Percentiles rank a stretch among this genome's conserved stretches.
phyloP scores from a whole-genome alignment of 768 basidiomycete species.

The Cystoderma amianthinum region DNA sequence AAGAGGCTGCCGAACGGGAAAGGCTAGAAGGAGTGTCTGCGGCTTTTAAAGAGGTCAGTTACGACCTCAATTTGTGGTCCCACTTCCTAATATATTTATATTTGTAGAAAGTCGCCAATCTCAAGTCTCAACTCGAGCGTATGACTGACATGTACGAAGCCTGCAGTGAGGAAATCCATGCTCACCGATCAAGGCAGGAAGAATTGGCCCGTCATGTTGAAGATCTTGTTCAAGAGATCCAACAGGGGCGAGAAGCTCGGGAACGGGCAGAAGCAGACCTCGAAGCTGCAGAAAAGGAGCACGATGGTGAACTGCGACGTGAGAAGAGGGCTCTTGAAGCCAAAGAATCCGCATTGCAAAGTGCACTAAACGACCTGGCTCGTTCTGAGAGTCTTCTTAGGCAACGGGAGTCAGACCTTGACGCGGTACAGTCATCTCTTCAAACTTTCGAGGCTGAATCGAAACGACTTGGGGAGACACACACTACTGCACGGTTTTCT shows the following conservation, averaged over 20 bases:
- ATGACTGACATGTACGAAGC: slow-evolving; percentile 60
- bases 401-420: slow-evolving; percentile 72
- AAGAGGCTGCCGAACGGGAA: slow-evolving; percentile 67
- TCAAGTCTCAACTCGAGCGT: slow-evolving; percentile 65
- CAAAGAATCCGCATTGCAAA: slow-evolving; percentile 63
- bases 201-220: slow-evolving; percentile 72
- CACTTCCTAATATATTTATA: neutral
- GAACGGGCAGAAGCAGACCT: slow-evolving; percentile 49
- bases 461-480: slow-evolving; percentile 76
- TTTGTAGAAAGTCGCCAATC: slow-evolving; percentile 55
- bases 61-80: neutral
- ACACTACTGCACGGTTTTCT: slow-evolving; percentile 77
- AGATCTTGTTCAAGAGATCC: slow-evolving; percentile 57
- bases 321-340: slow-evolving; percentile 62
- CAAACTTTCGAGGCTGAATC: slow-evolving; percentile 68
- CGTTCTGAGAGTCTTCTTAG: slow-evolving; percentile 56
- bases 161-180: slow-evolving; percentile 54
- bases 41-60: slow-evolving; percentile 75
- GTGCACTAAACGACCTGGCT: slow-evolving; percentile 54
- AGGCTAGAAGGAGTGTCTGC: slow-evolving; percentile 56
- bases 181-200: slow-evolving; percentile 67
- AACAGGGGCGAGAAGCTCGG: slow-evolving; percentile 49
- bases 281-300: slow-evolving; percentile 50
- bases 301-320: slow-evolving; percentile 52
- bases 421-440: slow-evolving; percentile 66